A percentile compares a stretch with the other conserved stretches of the same genome.
Evolutionary conservation across 805 yeast species (phyloP).

Genomic region (Lachancea sp.): DNA sequence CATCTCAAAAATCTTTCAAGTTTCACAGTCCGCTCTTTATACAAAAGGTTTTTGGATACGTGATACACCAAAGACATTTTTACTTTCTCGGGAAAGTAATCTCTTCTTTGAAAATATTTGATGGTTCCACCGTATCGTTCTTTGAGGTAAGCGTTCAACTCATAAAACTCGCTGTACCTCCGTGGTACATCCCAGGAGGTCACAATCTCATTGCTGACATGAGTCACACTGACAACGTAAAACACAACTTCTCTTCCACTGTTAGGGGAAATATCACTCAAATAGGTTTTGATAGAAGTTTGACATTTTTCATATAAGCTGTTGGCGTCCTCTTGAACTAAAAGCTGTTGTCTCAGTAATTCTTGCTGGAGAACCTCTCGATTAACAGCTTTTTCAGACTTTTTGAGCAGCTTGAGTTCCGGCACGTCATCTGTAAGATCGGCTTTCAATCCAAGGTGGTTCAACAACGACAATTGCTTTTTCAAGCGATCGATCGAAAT

Average conservation of each 20-base stretch:
- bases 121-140: conserved; percentile 43
- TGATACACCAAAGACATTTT: conserved; percentile 69
- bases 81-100: conserved; percentile 39
- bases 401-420: conserved; percentile 60
- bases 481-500: conserved; percentile 51
- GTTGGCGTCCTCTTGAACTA: conserved; percentile 77
- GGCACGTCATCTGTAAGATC: conserved; percentile 72
- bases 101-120: conserved; percentile 42
- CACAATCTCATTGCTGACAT: conserved; percentile 39
- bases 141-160: conserved; percentile 59
- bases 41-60: conserved; percentile 42
- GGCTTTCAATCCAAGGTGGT: conserved; percentile 69
- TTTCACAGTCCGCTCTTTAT: conserved; percentile 55
- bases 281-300: conserved; percentile 43
- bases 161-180: conserved; percentile 77
- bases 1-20: conserved; percentile 57
- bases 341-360: conserved; percentile 68
- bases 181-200: conserved; percentile 92
- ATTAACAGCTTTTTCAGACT: conserved; percentile 59
- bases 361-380: conserved; percentile 72
- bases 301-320: conserved; percentile 63
- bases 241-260: conserved; percentile 55
- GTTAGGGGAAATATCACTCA: conserved; percentile 48
- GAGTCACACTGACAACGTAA: conserved; percentile 73
- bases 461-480: conserved; percentile 58